These are phyloP conservation scores for Croton laevigatus DNA, from an alignment of 441 rosid genomes.

Conservation along the genomic window DNA sequence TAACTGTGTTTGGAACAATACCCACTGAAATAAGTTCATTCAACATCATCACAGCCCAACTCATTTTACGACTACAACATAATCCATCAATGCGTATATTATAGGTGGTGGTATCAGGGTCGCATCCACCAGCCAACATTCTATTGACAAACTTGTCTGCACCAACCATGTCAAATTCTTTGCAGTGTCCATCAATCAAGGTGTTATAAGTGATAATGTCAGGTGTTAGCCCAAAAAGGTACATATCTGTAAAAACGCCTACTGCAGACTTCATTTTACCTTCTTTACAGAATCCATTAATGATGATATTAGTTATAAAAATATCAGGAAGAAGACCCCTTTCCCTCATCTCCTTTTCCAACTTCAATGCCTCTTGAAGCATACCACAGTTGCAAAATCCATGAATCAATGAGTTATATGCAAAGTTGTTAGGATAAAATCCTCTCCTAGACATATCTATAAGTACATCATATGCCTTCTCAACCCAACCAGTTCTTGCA, in stretches of 20 bases:
- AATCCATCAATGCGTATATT: constrained; percentile 53
- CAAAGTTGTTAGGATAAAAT: constrained; percentile 56
- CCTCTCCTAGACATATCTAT: constrained; percentile 55
- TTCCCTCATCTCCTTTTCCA: constrained; percentile 56
- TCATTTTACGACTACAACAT: constrained; percentile 40
- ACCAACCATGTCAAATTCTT: constrained; percentile 45
- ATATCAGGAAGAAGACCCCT: constrained; percentile 60
- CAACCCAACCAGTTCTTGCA: constrained; percentile 51
- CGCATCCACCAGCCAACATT: constrained; percentile 49
- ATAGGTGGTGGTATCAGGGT: constrained; percentile 63
- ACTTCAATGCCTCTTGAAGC: constrained; percentile 45
- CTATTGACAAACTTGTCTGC: constrained; percentile 43
- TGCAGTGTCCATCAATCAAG: constrained; percentile 56
- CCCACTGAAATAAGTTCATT: constrained; percentile 58
- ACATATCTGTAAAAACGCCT: constrained; percentile 43
- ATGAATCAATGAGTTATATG: constrained; percentile 55
- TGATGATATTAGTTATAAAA: constrained; percentile 55
- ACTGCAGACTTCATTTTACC: constrained; percentile 52
- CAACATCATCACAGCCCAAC: constrained; percentile 50
- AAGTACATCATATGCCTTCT: constrained; percentile 50
- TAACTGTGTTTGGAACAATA: constrained; percentile 54
- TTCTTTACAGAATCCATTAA: constrained; percentile 55
- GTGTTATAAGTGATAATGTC: constrained; percentile 73
- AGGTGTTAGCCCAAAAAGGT: constrained; percentile 43
- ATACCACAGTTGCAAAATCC: constrained; percentile 59